Conservation (phyloP, 345 rosid genomes). For the Sapria himalayana region DNA sequence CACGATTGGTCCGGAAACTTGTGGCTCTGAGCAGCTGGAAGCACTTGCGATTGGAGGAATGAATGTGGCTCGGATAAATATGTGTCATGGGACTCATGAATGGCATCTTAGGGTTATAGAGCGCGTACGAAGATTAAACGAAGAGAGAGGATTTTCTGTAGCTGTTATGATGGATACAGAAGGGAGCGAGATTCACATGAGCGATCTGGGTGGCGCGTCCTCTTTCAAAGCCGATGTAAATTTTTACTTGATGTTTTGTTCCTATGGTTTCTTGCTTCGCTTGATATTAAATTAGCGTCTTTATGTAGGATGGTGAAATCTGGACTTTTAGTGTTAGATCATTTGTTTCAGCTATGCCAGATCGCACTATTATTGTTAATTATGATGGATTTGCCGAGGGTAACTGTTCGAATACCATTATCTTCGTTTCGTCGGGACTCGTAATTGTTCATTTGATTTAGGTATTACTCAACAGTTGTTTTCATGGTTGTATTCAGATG, state of each 20-base stretch:
- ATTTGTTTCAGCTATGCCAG: too few relatives aligned
- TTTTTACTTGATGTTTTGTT: neutral
- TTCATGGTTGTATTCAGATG: too few relatives aligned
- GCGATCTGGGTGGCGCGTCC: slow-evolving; percentile 79
- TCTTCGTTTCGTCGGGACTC: neutral
- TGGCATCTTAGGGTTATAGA: slow-evolving; percentile 79
- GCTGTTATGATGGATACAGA: slow-evolving; percentile 99
- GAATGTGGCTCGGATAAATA: slow-evolving; percentile 89
- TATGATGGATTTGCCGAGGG: too few relatives aligned
- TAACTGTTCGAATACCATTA: too few relatives aligned
- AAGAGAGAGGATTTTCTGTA: slow-evolving; percentile 89
- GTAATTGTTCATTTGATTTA: neutral
- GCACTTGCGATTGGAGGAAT: slow-evolving; percentile 91
- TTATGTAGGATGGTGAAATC: too few relatives aligned
- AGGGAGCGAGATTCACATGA: slow-evolving; percentile 99
- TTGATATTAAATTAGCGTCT: too few relatives aligned
- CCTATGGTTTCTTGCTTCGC: neutral
- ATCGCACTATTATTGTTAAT: too few relatives aligned
- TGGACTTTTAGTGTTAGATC: too few relatives aligned
- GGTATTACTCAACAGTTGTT: too few relatives aligned
- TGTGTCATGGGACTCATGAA: slow-evolving; percentile 90
- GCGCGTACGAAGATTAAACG: slow-evolving; percentile 65
- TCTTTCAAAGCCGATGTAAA: slow-evolving; percentile 79
- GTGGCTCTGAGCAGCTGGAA: slow-evolving; percentile 71
- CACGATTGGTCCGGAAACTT: slow-evolving; percentile 86